Evolutionary conservation across 176 grass and related monocot genomes (phyloP), one percentile per base, ranked within the genome.

Genomic region (Thinopyrum elongatum): DNA sequence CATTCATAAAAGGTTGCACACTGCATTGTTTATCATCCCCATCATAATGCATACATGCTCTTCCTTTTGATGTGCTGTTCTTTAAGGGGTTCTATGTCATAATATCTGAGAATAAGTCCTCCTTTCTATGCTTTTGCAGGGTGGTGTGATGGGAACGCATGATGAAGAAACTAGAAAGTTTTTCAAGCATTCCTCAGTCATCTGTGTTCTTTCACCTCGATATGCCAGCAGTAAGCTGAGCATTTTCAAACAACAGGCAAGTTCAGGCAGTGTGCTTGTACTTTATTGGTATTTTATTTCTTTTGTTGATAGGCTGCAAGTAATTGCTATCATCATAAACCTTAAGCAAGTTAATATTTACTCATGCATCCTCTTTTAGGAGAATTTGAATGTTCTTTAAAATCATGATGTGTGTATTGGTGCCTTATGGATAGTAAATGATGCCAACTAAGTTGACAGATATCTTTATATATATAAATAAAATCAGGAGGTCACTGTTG

Each of bases 121-220:
- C 11, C 21, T 78, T 74, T 59, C 16, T 91, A 39, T 76, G 61
- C 11, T 88, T 90, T 65, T 86, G 58, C 89, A 99, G 97, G 87
- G 90, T 46, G 97, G 97, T 84, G 90, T 98, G 42, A 98, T 98
- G 96, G 93, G 88, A 77, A 95, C 96, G 28, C 96, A 95, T 89
- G 97, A 99, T 85, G 97, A 99, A 85, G 97, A 98, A 83, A 98
- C 92, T 68, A 44, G 91, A 60, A 98, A 89, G 73, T 95, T 95
- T 71, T 98, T 98, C 92, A 98, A 95, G 76, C 91, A 95, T 90
- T 98, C 96, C 19, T 95, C 96, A 53, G 96, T 98, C 83, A 95
- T 95, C 22, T 98, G 96, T 82, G 88, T 94, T 87, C 86, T 98
- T 58, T 92, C 96, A 49, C 93, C 96, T 74, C 91, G 96, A 65